Evolutionary conservation across 2,329 filamentous ascomycete species (phyloP).

Genomic region (Grosmannia penicillata): DNA sequence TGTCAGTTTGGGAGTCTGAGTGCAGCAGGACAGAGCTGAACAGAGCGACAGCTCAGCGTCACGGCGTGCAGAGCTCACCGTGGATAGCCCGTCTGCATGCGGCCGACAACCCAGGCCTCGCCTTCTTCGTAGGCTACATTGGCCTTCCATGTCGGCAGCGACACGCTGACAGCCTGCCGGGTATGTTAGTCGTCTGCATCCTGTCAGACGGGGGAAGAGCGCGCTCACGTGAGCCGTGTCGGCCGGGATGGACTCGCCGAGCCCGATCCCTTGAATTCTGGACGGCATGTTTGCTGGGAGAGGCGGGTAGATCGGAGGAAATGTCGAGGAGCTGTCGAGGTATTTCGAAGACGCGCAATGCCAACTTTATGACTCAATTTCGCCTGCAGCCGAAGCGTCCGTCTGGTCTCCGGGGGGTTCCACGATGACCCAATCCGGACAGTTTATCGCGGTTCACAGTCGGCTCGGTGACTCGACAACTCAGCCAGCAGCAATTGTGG

Average conservation of each 20-base stretch:
- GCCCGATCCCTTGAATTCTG: too few species aligned
- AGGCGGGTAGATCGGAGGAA: too few species aligned
- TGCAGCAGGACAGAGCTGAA: too few species aligned
- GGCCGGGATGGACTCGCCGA: constrained; percentile 61
- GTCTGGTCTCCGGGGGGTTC: too few species aligned
- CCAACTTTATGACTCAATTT: too few species aligned
- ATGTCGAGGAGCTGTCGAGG: too few species aligned
- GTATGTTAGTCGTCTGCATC: background rate
- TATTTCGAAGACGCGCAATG: too few species aligned
- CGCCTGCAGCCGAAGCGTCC: too few species aligned
- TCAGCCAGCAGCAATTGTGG: too few species aligned
- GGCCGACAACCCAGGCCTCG: constrained; percentile 67
- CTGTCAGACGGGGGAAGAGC: background rate
- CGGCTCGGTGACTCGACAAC: too few species aligned
- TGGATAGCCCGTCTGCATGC: constrained; percentile 85
- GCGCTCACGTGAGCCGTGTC: constrained; percentile 62
- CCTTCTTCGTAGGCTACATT: constrained; percentile 94
- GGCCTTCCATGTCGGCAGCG: constrained; percentile 79
- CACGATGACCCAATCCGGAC: too few species aligned
- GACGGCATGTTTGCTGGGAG: constrained; percentile 2
- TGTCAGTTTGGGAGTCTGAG: background rate
- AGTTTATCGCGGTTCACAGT: too few species aligned
- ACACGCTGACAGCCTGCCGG: constrained; percentile 79
- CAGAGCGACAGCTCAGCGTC: constrained; percentile 7
- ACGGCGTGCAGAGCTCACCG: constrained; percentile 29